Conservation (phyloP, 805 yeast species). For the Barnettozyma wickerhamii region DNA sequence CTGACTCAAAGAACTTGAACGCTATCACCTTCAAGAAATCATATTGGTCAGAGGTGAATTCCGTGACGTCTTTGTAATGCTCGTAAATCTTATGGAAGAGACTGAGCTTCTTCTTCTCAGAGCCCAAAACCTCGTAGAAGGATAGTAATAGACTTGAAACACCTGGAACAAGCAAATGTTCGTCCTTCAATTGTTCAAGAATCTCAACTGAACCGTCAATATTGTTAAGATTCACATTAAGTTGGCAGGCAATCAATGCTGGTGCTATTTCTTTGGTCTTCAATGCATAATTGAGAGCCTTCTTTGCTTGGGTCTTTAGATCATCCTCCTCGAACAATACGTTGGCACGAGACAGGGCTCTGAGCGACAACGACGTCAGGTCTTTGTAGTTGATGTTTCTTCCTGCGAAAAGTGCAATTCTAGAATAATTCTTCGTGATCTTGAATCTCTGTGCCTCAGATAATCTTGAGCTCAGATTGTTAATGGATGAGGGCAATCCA, state of each 20-base stretch:
- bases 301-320: conserved; percentile 25
- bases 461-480: conserved; percentile 19
- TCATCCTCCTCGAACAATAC: conserved; percentile 15
- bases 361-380: conserved; percentile 13
- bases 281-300: conserved; percentile 31
- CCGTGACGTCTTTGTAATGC: conserved; percentile 12
- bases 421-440: conserved; percentile 20
- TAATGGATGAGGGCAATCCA: conserved; percentile 24
- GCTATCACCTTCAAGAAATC: conserved; percentile 31
- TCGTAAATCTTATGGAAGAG: conserved; percentile 31
- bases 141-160: conserved; percentile 46
- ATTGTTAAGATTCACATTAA: conserved; percentile 28
- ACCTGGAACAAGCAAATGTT: conserved; percentile 35
- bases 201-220: conserved; percentile 31
- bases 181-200: conserved; percentile 30
- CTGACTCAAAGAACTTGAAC: conserved; percentile 30
- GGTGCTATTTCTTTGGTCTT: conserved; percentile 28
- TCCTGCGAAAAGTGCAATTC: conserved; percentile 18
- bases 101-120: conserved; percentile 29
- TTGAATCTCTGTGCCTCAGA: conserved; percentile 18
- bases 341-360: conserved; percentile 14
- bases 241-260: conserved; percentile 32
- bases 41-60: conserved; percentile 18
- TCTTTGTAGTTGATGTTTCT: conserved; percentile 15
- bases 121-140: conserved; percentile 43